These are phyloP conservation scores for Trichoderma polysporum DNA, from an alignment of 2,329 filamentous ascomycete genomes.

Conservation along the genomic window DNA sequence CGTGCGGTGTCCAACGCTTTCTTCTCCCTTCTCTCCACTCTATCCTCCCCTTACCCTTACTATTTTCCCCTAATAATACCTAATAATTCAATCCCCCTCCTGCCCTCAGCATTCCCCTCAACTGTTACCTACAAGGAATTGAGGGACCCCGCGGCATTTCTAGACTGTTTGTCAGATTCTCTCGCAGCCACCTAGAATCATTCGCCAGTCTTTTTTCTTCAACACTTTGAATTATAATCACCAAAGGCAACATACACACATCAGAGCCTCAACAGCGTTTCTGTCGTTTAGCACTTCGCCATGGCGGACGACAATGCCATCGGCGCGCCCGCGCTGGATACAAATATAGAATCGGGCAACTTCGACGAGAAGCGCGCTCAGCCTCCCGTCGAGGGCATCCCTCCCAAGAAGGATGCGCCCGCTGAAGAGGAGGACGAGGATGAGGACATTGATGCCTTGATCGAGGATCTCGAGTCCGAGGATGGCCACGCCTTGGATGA, in stretches of 20 bases:
- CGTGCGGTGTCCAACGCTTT: conserved; percentile 45
- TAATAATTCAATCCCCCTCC: conserved; percentile 23
- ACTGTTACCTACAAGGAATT: not conserved
- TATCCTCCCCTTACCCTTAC: not conserved
- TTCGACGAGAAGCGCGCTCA: conserved; percentile 62
- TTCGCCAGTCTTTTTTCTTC: conserved; percentile 13
- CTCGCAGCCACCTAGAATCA: conserved; percentile 17
- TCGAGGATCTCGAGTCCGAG: conserved; percentile 81
- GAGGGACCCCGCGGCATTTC: conserved; percentile 18
- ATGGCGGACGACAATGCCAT: conserved; percentile 58
- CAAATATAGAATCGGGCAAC: conserved; percentile 62
- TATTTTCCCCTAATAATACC: conserved; percentile 20
- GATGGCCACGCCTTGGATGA: conserved; percentile 68
- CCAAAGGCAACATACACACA: conserved; percentile 12
- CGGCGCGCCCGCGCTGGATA: conserved; percentile 59
- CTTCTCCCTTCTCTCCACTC: conserved; percentile 20
- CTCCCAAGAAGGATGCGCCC: conserved; percentile 44
- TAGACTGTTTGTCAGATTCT: conserved; percentile 14
- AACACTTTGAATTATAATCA: conserved; percentile 19
- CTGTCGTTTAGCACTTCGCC: conserved; percentile 13
- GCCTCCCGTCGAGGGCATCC: conserved; percentile 34
- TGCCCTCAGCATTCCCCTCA: conserved; percentile 9
- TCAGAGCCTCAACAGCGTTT: conserved; percentile 7
- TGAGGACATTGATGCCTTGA: conserved; percentile 82
- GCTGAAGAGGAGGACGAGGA: conserved; percentile 70